phyloP scores from a whole-genome alignment of 805 yeast species.

The Lipomyces japonicus region DNA sequence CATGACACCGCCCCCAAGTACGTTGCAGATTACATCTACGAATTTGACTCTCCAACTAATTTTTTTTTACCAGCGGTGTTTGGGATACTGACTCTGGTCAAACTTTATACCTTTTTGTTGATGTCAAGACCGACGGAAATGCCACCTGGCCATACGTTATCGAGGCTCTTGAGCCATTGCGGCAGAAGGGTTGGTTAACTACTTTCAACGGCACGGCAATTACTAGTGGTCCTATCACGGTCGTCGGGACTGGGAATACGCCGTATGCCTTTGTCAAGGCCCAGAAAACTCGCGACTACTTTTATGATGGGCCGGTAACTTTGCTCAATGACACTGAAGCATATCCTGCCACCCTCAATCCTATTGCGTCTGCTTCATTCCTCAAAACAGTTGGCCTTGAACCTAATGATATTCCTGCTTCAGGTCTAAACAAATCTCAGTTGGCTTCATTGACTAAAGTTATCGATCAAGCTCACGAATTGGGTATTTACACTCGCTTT shows the following conservation, averaged over 20 bases:
- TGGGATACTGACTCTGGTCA: constrained; percentile 47
- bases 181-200: constrained; percentile 50
- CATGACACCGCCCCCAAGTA: constrained; percentile 20
- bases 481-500: constrained; percentile 54
- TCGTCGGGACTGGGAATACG: constrained; percentile 63
- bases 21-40: too few relatives aligned
- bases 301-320: constrained; percentile 52
- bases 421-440: constrained; percentile 41
- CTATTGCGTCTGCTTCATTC: constrained; percentile 41
- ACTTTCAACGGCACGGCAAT: constrained; percentile 43
- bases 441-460: constrained; percentile 31
- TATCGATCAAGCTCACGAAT: constrained; percentile 47
- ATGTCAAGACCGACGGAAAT: constrained; percentile 50
- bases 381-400: constrained; percentile 11
- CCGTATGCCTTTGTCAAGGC: constrained; percentile 44
- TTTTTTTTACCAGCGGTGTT: constrained; percentile 33
- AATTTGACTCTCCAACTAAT: constrained; percentile 20
- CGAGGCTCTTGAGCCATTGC: constrained; percentile 47
- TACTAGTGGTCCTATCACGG: constrained; percentile 53
- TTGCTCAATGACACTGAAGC: constrained; percentile 23
- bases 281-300: constrained; percentile 39
- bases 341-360: constrained; percentile 33
- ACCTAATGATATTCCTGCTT: constrained; percentile 30
- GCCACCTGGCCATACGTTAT: constrained; percentile 47
- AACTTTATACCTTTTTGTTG: constrained; percentile 61